Percentiles rank a stretch among this genome's conserved stretches.
Conservation (phyloP, 768 basidiomycete genomes). For the Chalciporus pseudorubinellus region DNA sequence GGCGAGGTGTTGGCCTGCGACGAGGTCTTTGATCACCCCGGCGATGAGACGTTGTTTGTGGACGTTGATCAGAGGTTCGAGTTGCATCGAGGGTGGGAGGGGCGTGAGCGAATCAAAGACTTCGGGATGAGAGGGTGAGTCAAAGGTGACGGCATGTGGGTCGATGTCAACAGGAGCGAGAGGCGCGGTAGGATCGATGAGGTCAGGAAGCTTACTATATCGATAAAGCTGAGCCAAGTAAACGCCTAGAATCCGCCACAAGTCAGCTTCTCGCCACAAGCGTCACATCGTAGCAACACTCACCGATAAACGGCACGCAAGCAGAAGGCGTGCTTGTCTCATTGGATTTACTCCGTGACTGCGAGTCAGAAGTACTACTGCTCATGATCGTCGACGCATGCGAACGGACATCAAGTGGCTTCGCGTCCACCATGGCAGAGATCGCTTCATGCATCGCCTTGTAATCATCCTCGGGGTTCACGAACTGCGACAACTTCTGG, state of each 20-base stretch:
- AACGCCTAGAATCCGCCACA: constrained; percentile 46
- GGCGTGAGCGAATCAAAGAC: constrained; percentile 72
- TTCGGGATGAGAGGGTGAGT: constrained; percentile 71
- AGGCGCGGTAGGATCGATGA: constrained; percentile 82
- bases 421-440: constrained; percentile 62
- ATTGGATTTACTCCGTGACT: constrained; percentile 37
- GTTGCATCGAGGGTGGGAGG: constrained; percentile 71
- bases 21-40: constrained; percentile 73
- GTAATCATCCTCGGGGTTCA: constrained; percentile 66
- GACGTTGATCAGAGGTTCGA: constrained; percentile 85
- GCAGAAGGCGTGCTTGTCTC: constrained; percentile 48
- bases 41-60: constrained; percentile 86
- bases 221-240: constrained; percentile 73
- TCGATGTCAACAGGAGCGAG: constrained; percentile 66
- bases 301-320: constrained; percentile 85
- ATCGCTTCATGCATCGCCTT: constrained; percentile 67
- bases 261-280: not conserved
- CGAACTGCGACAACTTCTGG: constrained; percentile 67
- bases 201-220: constrained; percentile 66
- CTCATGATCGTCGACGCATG: constrained; percentile 55
- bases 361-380: constrained; percentile 41
- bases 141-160: constrained; percentile 57
- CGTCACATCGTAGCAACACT: constrained; percentile 18
- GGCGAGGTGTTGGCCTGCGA: constrained; percentile 81
- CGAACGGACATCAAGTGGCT: constrained; percentile 52